Conservation (phyloP, 352 stramenopile genomes). For the Globisporangium ultimum region DNA sequence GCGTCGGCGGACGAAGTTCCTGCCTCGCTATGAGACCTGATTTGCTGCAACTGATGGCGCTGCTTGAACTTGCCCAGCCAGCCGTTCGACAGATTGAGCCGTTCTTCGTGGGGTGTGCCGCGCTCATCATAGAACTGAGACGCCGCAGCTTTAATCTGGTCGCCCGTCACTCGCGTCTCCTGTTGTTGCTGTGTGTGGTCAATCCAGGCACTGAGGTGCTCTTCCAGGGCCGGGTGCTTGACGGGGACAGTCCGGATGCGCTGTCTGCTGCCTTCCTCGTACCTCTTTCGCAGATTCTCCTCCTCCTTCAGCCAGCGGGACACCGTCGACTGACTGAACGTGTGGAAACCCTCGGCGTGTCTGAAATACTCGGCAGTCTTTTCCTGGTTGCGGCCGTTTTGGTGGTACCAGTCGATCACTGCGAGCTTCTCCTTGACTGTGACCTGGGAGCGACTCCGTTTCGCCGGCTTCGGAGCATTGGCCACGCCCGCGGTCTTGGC, state of each 20-base stretch:
- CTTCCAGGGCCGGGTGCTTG: conserved; percentile 19
- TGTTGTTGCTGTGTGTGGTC: conserved; percentile 7
- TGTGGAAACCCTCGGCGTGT: conserved; percentile 8
- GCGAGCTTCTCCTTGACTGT: conserved; percentile 17
- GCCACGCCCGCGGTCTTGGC: too few relatives aligned
- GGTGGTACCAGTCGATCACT: conserved; percentile 17
- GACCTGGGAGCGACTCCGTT: conserved; percentile 11
- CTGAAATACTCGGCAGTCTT: conserved; percentile 15
- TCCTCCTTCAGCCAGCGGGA: conserved; percentile 19
- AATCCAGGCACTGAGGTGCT: conserved; percentile 18
- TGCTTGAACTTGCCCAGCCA: conserved; percentile 19
- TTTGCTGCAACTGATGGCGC: neutral
- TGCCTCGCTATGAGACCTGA: too few relatives aligned
- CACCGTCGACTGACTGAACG: conserved; percentile 21
- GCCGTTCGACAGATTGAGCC: conserved; percentile 23
- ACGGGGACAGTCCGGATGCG: conserved; percentile 15
- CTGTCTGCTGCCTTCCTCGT: conserved; percentile 6
- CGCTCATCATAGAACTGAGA: conserved; percentile 20
- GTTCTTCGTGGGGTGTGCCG: conserved; percentile 9
- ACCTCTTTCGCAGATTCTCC: conserved; percentile 14
- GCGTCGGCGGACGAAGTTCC: too few relatives aligned
- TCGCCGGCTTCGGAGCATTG: too few relatives aligned
- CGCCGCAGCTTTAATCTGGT: conserved; percentile 20
- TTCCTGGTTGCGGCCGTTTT: conserved; percentile 15
- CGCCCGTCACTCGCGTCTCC: conserved; percentile 10